Conservation (phyloP, 176 grass and related monocot genomes). For the Eremochloa ophiuroides region DNA sequence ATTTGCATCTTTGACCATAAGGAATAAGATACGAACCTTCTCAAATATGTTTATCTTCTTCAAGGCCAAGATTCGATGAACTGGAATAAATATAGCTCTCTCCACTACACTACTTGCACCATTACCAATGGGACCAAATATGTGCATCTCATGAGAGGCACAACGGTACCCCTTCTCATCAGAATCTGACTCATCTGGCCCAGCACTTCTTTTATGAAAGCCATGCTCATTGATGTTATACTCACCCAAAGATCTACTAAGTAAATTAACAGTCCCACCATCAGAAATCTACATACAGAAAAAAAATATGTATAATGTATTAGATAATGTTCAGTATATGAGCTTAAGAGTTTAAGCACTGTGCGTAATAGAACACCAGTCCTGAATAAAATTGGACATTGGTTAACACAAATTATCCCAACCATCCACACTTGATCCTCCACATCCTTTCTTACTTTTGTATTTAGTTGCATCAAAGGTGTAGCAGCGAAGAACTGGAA, state of each 20-base stretch:
- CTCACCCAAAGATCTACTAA: slow-evolving; percentile 78
- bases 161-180: slow-evolving; percentile 79
- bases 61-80: slow-evolving; percentile 79
- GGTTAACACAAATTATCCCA: neutral
- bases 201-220: slow-evolving; percentile 49
- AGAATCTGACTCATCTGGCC: slow-evolving; percentile 43
- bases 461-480: neutral
- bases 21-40: slow-evolving; percentile 53
- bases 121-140: slow-evolving; percentile 86
- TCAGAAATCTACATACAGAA: slow-evolving; percentile 67
- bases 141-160: slow-evolving; percentile 89
- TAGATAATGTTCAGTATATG: neutral
- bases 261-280: slow-evolving; percentile 78
- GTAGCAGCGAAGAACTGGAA: neutral
- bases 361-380: neutral
- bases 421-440: neutral
- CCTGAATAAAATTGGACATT: neutral
- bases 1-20: neutral
- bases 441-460: neutral
- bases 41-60: slow-evolving; percentile 98
- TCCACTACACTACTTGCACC: slow-evolving; percentile 93
- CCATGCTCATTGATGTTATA: slow-evolving; percentile 98
- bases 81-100: slow-evolving; percentile 74
- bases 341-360: slow-evolving; percentile 3
- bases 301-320: slow-evolving; percentile 3